Conservation (phyloP, 2,329 filamentous ascomycete genomes). For the Hyphodiscus sp. region DNA sequence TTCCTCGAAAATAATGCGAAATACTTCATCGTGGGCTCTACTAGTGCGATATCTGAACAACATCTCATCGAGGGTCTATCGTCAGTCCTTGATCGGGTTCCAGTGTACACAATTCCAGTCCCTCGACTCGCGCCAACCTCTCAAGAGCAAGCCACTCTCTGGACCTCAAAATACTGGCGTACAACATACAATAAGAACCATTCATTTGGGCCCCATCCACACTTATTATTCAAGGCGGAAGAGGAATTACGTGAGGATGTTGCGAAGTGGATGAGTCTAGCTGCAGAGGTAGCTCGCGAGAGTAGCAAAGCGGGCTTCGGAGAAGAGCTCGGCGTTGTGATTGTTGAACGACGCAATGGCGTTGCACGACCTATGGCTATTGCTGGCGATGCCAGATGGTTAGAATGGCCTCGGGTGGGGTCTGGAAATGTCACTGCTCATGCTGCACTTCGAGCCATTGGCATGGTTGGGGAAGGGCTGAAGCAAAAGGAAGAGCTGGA, state of each 20-base stretch:
- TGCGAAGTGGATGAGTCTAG: conserved; percentile 60
- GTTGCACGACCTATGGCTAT: conserved; percentile 51
- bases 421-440: conserved; percentile 73
- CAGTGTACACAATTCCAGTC: conserved; percentile 47
- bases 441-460: conserved; percentile 70
- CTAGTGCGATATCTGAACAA: conserved; percentile 43
- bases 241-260: conserved; percentile 61
- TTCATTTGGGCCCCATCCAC: conserved; percentile 76
- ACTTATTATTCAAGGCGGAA: conserved; percentile 62
- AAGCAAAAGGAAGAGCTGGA: conserved; percentile 26
- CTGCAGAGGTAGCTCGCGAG: conserved; percentile 55
- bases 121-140: conserved; percentile 71
- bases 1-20: neutral
- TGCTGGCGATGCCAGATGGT: conserved; percentile 70
- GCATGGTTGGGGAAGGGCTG: conserved; percentile 65
- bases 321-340: conserved; percentile 65
- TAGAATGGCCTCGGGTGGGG: conserved; percentile 41
- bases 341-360: conserved; percentile 51
- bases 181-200: conserved; percentile 83
- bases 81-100: conserved; percentile 43
- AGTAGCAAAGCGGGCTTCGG: conserved; percentile 53
- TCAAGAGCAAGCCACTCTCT: conserved; percentile 64
- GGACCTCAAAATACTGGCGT: conserved; percentile 76
- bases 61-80: conserved; percentile 45
- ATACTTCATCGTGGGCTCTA: conserved; percentile 42